Evolutionary conservation across 768 basidiomycete genomes (phyloP).

Genomic region (Coprinopsis marcescibilis): DNA sequence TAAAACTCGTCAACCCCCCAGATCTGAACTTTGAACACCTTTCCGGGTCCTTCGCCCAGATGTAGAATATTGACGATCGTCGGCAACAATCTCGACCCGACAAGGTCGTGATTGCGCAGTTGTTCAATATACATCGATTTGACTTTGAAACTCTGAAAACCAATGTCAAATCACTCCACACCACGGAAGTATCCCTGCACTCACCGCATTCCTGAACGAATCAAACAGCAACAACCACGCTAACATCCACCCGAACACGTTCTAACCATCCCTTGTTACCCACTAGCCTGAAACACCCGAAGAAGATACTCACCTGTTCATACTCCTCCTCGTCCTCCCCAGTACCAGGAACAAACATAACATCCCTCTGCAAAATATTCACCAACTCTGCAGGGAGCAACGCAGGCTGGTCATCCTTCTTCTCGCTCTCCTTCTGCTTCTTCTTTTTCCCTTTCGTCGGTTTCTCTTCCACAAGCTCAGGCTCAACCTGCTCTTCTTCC

Average conservation of each 20-base stretch:
- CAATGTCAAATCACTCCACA: no score
- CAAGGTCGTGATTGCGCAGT: conserved; percentile 62
- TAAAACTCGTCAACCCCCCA: conserved; percentile 86
- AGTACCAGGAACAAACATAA: conserved; percentile 34
- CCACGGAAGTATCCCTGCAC: conserved; percentile 21
- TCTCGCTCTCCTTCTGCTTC: conserved; percentile 12
- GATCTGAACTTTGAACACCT: conserved; percentile 72
- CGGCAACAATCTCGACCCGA: conserved; percentile 64
- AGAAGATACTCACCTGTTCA: conserved; percentile 27
- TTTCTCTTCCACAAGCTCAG: neutral
- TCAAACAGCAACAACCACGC: conserved; percentile 90
- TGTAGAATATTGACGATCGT: conserved; percentile 60
- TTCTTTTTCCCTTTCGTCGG: conserved; percentile 3
- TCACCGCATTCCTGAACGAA: conserved; percentile 75
- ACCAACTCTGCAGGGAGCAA: conserved; percentile 63
- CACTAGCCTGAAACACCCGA: neutral
- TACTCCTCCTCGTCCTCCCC: conserved; percentile 25
- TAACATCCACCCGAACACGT: conserved; percentile 64
- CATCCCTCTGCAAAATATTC: conserved; percentile 46
- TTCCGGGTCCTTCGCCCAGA: conserved; percentile 58
- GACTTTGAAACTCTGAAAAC: conserved; percentile 75
- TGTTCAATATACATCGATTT: conserved; percentile 84
- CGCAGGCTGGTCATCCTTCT: conserved; percentile 10
- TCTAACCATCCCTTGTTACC: conserved; percentile 19
- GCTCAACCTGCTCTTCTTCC: conserved; percentile 16